These are phyloP conservation scores for Starmerella bombicola DNA, from an alignment of 805 yeast genomes.

Conservation along the genomic window DNA sequence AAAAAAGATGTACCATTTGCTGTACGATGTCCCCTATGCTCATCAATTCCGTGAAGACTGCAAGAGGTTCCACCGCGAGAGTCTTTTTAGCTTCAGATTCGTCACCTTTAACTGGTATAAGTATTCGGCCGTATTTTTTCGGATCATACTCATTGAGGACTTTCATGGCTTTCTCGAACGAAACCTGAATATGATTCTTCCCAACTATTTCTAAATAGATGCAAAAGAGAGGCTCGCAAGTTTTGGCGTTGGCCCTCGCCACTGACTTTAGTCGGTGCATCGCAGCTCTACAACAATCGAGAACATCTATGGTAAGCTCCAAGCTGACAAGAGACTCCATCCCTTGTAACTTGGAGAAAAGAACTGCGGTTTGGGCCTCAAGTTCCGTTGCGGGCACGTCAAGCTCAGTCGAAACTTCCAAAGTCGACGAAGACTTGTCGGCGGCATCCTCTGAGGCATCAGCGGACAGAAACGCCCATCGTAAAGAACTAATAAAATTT, in stretches of 20 bases:
- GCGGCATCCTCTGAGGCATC: slow-evolving; percentile 1
- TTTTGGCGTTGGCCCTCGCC: slow-evolving; percentile 32
- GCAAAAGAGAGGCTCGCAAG: slow-evolving; percentile 54
- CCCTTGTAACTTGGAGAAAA: slow-evolving; percentile 61
- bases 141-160: slow-evolving; percentile 66
- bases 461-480: slow-evolving; percentile 20
- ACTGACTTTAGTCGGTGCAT: slow-evolving; percentile 44
- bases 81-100: slow-evolving; percentile 3
- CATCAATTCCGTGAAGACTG: slow-evolving; percentile 77
- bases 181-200: slow-evolving; percentile 63
- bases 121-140: slow-evolving; percentile 27
- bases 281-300: slow-evolving; percentile 55
- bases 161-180: slow-evolving; percentile 68
- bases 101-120: slow-evolving; percentile 10
- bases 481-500: slow-evolving; percentile 42
- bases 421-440: neutral
- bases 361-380: slow-evolving; percentile 68
- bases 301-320: slow-evolving; percentile 59
- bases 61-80: slow-evolving; percentile 60
- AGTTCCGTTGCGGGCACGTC: slow-evolving; percentile 35
- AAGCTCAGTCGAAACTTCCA: neutral
- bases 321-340: slow-evolving; percentile 67
- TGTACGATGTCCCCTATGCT: slow-evolving; percentile 85
- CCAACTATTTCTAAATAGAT: slow-evolving; percentile 52
- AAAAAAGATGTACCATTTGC: slow-evolving; percentile 84